phyloP scores from a whole-genome alignment of 2,329 filamentous ascomycete genomes.

The Aureobasidium sp. region DNA sequence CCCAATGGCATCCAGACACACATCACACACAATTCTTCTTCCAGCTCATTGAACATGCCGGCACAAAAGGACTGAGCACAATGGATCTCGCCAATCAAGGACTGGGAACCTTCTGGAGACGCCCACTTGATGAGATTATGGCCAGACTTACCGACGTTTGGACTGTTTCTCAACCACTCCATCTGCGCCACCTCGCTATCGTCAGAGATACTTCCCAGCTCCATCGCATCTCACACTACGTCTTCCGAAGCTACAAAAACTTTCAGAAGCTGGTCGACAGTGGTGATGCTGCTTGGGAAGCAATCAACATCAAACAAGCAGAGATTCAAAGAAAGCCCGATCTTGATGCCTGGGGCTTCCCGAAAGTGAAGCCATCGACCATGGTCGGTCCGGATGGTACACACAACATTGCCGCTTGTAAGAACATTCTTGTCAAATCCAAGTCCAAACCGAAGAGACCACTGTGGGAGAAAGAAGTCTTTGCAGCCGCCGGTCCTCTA shows the following conservation, averaged over 20 bases:
- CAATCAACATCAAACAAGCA: conserved; percentile 26
- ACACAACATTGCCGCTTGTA: conserved; percentile 37
- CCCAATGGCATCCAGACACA: conserved; percentile 50
- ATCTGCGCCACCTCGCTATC: conserved; percentile 51
- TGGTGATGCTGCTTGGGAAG: conserved; percentile 47
- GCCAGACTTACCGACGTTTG: conserved; percentile 49
- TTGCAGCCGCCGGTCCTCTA: background rate
- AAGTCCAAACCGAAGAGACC: background rate
- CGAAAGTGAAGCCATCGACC: conserved; percentile 27
- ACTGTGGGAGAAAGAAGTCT: background rate
- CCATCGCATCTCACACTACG: conserved; percentile 44
- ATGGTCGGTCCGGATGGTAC: conserved; percentile 37
- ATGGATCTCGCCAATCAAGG: conserved; percentile 30
- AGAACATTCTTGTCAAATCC: conserved; percentile 12
- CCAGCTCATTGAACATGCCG: conserved; percentile 41
- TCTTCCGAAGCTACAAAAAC: conserved; percentile 48
- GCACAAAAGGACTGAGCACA: conserved; percentile 45
- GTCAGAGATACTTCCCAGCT: conserved; percentile 48
- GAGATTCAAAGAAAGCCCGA: conserved; percentile 22
- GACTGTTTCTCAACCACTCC: conserved; percentile 51
- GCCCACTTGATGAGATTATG: conserved; percentile 49
- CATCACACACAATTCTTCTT: conserved; percentile 47
- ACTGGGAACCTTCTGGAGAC: conserved; percentile 47
- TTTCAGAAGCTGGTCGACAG: conserved; percentile 48
- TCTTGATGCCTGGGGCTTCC: conserved; percentile 45